These are phyloP conservation scores for Corynascus novoguineensis DNA, from an alignment of 495 filamentous ascomycete genomes.

Conservation along the genomic window DNA sequence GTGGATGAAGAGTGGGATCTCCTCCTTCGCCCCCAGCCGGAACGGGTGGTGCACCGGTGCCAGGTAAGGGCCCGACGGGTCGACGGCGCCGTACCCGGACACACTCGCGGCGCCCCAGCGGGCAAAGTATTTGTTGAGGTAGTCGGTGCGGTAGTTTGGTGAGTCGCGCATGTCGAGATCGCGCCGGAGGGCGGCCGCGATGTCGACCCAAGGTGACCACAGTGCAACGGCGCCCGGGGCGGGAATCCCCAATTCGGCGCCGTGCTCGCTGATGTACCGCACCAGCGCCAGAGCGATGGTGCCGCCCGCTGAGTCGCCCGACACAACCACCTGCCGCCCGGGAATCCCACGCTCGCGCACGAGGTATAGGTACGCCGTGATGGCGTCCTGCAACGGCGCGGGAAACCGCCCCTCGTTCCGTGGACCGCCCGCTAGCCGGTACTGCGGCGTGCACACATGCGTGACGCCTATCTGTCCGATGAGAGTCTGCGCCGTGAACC, in stretches of 20 bases:
- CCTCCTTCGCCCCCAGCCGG: neutral
- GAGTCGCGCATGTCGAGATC: constrained; percentile 6
- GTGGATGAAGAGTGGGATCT: constrained; percentile 19
- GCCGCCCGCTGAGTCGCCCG: constrained; percentile 43
- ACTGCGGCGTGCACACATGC: constrained; percentile 33
- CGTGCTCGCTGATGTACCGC: constrained; percentile 31
- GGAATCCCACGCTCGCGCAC: constrained; percentile 30
- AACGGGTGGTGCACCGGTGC: constrained; percentile 20
- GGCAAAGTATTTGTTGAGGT: constrained; percentile 20
- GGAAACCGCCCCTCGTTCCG: constrained; percentile 37
- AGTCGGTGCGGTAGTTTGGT: constrained; percentile 24
- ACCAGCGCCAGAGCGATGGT: constrained; percentile 39
- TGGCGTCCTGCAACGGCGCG: constrained; percentile 43
- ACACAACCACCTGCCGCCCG: constrained; percentile 34
- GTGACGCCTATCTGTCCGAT: constrained; percentile 13
- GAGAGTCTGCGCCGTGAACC: constrained; percentile 30
- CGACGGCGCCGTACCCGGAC: constrained; percentile 4
- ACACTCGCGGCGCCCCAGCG: constrained; percentile 20
- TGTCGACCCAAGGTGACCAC: constrained; percentile 29
- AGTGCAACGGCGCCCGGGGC: constrained; percentile 17
- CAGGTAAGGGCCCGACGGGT: constrained; percentile 16
- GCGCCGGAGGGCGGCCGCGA: constrained; percentile 5
- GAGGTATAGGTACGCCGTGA: constrained; percentile 40
- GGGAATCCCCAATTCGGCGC: constrained; percentile 14
- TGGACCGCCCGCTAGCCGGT: constrained; percentile 36